These are phyloP conservation scores for Lecanicillium sp. DNA, from an alignment of 2,329 filamentous ascomycete species.

Conservation along the genomic window DNA sequence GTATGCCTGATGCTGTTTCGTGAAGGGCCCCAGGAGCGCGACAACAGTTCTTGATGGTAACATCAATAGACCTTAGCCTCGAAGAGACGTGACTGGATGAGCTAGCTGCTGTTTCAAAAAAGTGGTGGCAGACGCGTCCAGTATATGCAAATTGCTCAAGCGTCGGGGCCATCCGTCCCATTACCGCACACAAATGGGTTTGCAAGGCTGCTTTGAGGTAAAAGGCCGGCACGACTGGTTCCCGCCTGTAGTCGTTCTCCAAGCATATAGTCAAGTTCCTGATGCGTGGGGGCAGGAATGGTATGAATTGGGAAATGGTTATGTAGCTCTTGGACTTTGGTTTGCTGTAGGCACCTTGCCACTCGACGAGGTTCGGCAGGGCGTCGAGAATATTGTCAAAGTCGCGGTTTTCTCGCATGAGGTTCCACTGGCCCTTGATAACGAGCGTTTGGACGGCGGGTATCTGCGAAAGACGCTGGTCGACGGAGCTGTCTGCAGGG, in stretches of 20 bases:
- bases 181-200: slow-evolving; percentile 56
- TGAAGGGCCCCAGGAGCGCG: slow-evolving; percentile 46
- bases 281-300: slow-evolving; percentile 47
- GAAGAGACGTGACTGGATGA: slow-evolving; percentile 39
- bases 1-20: slow-evolving; percentile 61
- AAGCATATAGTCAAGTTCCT: slow-evolving; percentile 60
- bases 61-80: slow-evolving; percentile 57
- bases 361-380: slow-evolving; percentile 57
- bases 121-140: slow-evolving; percentile 60
- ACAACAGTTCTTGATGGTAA: slow-evolving; percentile 70
- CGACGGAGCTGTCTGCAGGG: neutral
- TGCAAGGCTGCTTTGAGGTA: slow-evolving; percentile 51
- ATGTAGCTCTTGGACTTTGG: slow-evolving; percentile 68
- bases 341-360: slow-evolving; percentile 60
- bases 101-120: slow-evolving; percentile 54
- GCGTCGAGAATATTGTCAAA: slow-evolving; percentile 55
- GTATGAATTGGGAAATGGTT: slow-evolving; percentile 58
- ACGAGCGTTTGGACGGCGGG: slow-evolving; percentile 57
- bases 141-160: slow-evolving; percentile 66
- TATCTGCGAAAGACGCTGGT: slow-evolving; percentile 33
- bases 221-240: slow-evolving; percentile 51
- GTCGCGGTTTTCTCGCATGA: slow-evolving; percentile 57
- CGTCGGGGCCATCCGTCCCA: slow-evolving; percentile 52
- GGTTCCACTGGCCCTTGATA: slow-evolving; percentile 70
- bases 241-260: slow-evolving; percentile 64